Base-by-base conservation (phyloP, 192 early-diverging fungal genomes). In the Spinellus fusiger region DNA sequence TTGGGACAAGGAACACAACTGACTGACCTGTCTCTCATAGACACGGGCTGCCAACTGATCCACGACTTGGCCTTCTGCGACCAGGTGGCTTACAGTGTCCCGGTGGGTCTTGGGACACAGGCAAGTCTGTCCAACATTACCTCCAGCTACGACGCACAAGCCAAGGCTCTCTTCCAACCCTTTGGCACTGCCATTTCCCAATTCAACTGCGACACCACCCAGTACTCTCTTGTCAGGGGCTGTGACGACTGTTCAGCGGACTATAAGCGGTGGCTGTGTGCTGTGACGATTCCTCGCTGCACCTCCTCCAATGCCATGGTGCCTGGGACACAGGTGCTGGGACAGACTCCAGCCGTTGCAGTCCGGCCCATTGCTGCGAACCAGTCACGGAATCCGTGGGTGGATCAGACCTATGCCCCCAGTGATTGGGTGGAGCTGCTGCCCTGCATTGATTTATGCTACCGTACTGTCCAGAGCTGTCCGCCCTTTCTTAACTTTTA, bases 371-470 rank as follows among this genome's bases (percentile, higher is more conserved):
- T 63, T 59, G 20, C 61, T 31, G 31, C 53, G 47, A 58, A 37
- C 53, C 61, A 23, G 7, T 60, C 73, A 33, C 59, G 77, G 51
- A 71, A 79, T 33, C 64, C 70, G 5, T 74, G 72, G 72, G 61
- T 74, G 0, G 62, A 69, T 26, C 7, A 23, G 0, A 62, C 62
- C 9, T 51, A 49, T 20, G 32, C 46, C 6, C 71, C 71, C 13
- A 71, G 73, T 4, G 33, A 56, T 23, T 84, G 73, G 68, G 70
- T 54, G 4, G 82, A 84, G 56, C 54, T 81, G 13, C 56, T 79
- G 28, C 82, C 82, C 18, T 84, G 82, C 55, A 69, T 80, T 55
- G 77, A 84, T 57, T 59, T 84, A 9, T 84, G 82, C 28, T 84
- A 73, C 63, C 71, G 76, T 51, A 71, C 80, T 0, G 78, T 81